Percentiles rank a stretch among this genome's conserved stretches.
Evolutionary conservation across 306 rosid genomes (phyloP).

Genomic region (Luffa aegyptiaca): DNA sequence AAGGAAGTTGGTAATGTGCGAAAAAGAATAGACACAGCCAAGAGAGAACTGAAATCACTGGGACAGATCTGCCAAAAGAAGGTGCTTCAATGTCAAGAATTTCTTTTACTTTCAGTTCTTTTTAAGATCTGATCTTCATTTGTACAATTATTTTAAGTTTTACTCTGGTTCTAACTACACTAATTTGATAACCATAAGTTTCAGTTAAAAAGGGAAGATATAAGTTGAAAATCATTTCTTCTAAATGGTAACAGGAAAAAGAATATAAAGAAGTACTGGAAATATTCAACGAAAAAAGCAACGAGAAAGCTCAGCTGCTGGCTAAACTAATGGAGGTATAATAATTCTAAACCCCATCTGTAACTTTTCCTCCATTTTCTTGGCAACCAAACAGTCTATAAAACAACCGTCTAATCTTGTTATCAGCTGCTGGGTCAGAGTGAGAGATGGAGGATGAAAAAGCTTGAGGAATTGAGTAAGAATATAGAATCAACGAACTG

Average conservation of each 20-base stretch:
- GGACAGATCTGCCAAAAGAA: constrained; percentile 74
- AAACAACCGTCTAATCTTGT: not conserved
- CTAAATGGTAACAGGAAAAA: constrained; percentile 42
- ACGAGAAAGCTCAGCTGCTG: constrained; percentile 63
- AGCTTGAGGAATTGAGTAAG: constrained; percentile 76
- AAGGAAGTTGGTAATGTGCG: constrained; percentile 74
- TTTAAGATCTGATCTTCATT: not conserved
- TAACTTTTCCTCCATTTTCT: not conserved
- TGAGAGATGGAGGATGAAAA: constrained; percentile 67
- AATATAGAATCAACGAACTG: constrained; percentile 25
- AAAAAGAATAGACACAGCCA: constrained; percentile 64
- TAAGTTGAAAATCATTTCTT: not conserved
- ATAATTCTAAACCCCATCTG: not conserved
- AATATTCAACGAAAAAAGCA: constrained; percentile 60
- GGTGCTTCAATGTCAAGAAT: constrained; percentile 20
- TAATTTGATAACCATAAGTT: not conserved
- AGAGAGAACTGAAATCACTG: constrained; percentile 60
- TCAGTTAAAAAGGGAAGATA: not conserved
- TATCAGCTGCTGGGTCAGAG: constrained; percentile 63
- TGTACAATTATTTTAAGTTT: not conserved
- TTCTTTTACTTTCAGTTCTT: not conserved
- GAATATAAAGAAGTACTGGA: constrained; percentile 73
- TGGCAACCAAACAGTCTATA: constrained; percentile 1
- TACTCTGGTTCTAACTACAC: not conserved
- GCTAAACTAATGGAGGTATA: constrained; percentile 66